Conservation (phyloP, 2,329 filamentous ascomycete genomes). For the Neopestalotiopsis rosae region DNA sequence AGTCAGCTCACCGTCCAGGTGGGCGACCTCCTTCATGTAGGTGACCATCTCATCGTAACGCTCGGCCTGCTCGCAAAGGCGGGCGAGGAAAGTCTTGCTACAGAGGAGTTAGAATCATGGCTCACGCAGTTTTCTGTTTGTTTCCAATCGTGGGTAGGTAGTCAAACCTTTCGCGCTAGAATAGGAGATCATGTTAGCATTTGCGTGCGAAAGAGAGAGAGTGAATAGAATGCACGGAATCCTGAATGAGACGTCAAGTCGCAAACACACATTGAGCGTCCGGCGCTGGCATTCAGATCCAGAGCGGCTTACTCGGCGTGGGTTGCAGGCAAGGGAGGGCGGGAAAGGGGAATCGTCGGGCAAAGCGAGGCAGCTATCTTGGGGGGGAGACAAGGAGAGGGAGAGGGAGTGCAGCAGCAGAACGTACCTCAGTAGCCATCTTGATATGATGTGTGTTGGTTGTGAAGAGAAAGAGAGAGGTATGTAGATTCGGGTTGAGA, state of each 20-base stretch:
- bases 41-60: constrained; percentile 99
- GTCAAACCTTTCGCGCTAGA: constrained; percentile 73
- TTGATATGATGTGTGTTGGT: constrained; percentile 36
- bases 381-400: constrained; percentile 29
- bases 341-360: background rate
- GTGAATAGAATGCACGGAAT: constrained; percentile 32
- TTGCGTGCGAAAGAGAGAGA: background rate
- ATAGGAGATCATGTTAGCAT: constrained; percentile 36
- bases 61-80: constrained; percentile 99
- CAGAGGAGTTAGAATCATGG: constrained; percentile 25
- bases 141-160: constrained; percentile 24
- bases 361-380: background rate
- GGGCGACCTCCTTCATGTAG: constrained; percentile 99
- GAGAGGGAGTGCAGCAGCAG: constrained; percentile 36
- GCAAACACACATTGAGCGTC: background rate
- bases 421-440: constrained; percentile 69
- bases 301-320: background rate
- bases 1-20: constrained; percentile 78
- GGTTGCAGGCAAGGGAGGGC: constrained; percentile 5
- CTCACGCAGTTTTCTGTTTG: constrained; percentile 19
- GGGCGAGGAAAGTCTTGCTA: constrained; percentile 99
- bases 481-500: constrained; percentile 10
- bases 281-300: background rate
- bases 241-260: constrained; percentile 18
- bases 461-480: constrained; percentile 3